phyloP scores from a whole-genome alignment of 768 basidiomycete species.

The Panellus pusillus region DNA sequence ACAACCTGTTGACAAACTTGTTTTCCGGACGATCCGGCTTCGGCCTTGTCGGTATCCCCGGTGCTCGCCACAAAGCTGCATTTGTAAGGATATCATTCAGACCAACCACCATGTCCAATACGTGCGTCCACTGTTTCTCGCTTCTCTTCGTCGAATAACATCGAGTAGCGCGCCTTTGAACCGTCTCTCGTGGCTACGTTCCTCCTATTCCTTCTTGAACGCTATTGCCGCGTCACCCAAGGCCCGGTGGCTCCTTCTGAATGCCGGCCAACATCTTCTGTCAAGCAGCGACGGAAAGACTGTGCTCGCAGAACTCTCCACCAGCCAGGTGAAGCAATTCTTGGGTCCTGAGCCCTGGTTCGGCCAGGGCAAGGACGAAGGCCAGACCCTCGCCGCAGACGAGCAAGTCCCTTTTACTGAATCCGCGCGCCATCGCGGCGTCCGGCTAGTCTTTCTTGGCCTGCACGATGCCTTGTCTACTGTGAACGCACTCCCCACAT shows the following conservation, averaged over 20 bases:
- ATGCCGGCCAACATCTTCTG: conserved; percentile 67
- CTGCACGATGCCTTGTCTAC: conserved; percentile 43
- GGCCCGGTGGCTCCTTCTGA: conserved; percentile 80
- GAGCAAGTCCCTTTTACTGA: conserved; percentile 42
- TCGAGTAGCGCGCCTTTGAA: conserved; percentile 63
- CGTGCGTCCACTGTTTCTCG: background rate
- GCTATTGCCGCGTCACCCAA: conserved; percentile 57
- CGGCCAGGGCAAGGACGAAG: conserved; percentile 60
- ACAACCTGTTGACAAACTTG: too few relatives aligned
- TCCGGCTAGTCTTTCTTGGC: conserved; percentile 77
- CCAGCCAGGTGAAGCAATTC: conserved; percentile 59
- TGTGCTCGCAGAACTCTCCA: conserved; percentile 54
- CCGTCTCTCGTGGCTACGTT: conserved; percentile 78
- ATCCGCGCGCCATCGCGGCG: conserved; percentile 58
- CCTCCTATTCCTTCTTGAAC: conserved; percentile 76
- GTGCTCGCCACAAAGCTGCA: background rate
- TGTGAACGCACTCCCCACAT: conserved; percentile 58
- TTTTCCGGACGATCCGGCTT: too few relatives aligned
- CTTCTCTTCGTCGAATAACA: background rate
- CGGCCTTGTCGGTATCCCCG: too few relatives aligned
- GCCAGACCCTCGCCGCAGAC: conserved; percentile 32
- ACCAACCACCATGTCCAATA: conserved; percentile 3
- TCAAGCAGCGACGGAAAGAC: conserved; percentile 33
- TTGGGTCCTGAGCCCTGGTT: conserved; percentile 72
- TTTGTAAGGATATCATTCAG: conserved; percentile 9